Evolutionary conservation across 768 basidiomycete species (phyloP), one percentile per base, ranked within the genome.

Genomic region (Glaciozyma antarctica): DNA sequence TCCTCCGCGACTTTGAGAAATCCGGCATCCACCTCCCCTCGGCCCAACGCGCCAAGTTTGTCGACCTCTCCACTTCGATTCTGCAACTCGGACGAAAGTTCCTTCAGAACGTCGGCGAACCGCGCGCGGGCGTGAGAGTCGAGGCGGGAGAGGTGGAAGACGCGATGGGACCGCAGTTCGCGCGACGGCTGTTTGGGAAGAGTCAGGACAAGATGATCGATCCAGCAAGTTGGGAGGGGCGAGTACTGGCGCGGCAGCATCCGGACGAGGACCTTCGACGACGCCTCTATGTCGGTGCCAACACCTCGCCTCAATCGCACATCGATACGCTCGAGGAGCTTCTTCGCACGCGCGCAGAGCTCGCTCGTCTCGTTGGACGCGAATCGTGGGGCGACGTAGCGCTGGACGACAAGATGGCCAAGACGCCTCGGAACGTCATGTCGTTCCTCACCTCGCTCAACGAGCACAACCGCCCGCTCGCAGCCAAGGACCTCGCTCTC

Each of bases 1-100:
- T 98, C 77, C 87, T 90, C 83, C 83, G 88, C 55, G 95, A 98
- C 80, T 99, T 99, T 77, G 90, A 95, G 75, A 92, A 92, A 76
- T 98, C 93, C 19, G 94, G 90, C 13, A 93, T 98, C 68, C 83
- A 93, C 75, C 81, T 99, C 17, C 86, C 90, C 15, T 83, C 86
- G 0, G 80, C 80, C 15, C 81, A 90, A 71, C 83, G 95, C 48
- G 80, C 84, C 44, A 85, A 82, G 66, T 97, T 95, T 68, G 91
- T 99, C 22, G 83, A 86, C 1, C 79, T 97, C 16, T 95, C 92
- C 4, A 89, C 93, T 19, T 86, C 90, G 62, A 88, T 98, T 63
- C 81, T 94, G 26, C 80, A 85, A 1, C 86, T 97, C 17, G 93
- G 93, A 17, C 84, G 94, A 22, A 81, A 85, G 62, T 97, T 99